A percentile compares a stretch with the other conserved stretches of the same genome.
These are phyloP conservation scores for Zoysia matrella DNA, from an alignment of 202 grass and related monocot species.

Conservation along the genomic window DNA sequence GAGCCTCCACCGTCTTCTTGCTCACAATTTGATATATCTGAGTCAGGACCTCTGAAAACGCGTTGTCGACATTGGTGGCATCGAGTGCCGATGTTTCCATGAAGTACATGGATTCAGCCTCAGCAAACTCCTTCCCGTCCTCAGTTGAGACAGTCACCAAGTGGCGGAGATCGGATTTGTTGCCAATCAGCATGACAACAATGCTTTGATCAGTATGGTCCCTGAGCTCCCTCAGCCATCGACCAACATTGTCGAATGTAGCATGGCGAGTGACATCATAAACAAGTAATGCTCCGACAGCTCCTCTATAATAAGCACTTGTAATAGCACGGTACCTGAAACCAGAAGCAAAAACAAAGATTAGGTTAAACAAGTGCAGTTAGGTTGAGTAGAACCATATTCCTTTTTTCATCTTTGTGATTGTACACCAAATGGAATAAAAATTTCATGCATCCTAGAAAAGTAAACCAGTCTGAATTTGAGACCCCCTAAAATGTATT, in stretches of 20 bases:
- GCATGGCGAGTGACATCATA: conserved; percentile 74
- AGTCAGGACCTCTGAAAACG: conserved; percentile 72
- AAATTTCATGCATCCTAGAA: neutral
- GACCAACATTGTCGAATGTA: conserved; percentile 64
- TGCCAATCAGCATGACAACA: conserved; percentile 19
- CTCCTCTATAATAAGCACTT: conserved; percentile 79
- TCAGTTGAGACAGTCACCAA: conserved; percentile 67
- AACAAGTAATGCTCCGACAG: conserved; percentile 70
- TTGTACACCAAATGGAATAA: neutral
- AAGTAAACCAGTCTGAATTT: neutral
- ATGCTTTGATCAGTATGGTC: conserved; percentile 75
- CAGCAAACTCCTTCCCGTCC: conserved; percentile 61
- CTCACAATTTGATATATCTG: conserved; percentile 70
- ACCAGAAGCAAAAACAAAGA: neutral
- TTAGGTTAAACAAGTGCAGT: neutral
- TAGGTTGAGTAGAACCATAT: neutral
- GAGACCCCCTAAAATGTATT: neutral
- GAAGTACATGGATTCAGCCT: conserved; percentile 71
- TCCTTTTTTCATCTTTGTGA: neutral
- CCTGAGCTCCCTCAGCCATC: conserved; percentile 69
- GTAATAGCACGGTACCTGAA: conserved; percentile 79
- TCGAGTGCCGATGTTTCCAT: conserved; percentile 79
- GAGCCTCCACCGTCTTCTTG: conserved; percentile 63
- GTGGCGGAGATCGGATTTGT: neutral
- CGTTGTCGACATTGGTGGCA: conserved; percentile 61